Conservation (phyloP, 2,329 filamentous ascomycete genomes). For the Corinectria fuckeliana region DNA sequence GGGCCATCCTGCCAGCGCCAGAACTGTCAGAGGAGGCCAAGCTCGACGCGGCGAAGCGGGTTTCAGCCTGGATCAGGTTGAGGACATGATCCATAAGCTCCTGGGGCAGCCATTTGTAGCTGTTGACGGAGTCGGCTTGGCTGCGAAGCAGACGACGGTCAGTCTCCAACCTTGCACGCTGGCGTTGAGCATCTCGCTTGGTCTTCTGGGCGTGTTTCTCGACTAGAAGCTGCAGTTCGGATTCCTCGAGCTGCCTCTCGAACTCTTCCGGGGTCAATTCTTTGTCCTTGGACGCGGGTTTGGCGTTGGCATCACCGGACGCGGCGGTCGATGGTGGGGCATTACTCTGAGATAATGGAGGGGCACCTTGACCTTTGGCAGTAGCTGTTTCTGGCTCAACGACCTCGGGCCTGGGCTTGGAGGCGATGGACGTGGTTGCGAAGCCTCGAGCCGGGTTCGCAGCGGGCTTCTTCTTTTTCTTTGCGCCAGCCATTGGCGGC, state of each 20-base stretch:
- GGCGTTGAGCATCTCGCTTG: conserved; percentile 78
- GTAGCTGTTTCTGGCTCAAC: conserved; percentile 44
- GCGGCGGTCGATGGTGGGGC: conserved; percentile 39
- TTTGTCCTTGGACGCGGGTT: conserved; percentile 42
- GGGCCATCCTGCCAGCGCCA: conserved; percentile 59
- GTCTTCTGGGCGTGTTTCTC: conserved; percentile 84
- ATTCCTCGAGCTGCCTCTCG: conserved; percentile 85
- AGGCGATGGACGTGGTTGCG: conserved; percentile 90
- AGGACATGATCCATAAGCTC: conserved; percentile 81
- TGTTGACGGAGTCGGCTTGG: conserved; percentile 76
- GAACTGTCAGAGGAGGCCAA: conserved; percentile 52
- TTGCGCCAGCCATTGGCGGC: conserved; percentile 67
- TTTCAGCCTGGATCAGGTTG: conserved; percentile 72
- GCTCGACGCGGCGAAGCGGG: conserved; percentile 61
- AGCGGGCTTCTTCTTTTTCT: conserved; percentile 91
- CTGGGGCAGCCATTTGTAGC: conserved; percentile 78
- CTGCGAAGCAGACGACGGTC: conserved; percentile 82
- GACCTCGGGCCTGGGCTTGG: conserved; percentile 74
- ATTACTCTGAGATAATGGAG: conserved; percentile 40
- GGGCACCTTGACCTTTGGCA: conserved; percentile 38
- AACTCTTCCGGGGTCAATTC: conserved; percentile 84
- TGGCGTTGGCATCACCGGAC: conserved; percentile 34
- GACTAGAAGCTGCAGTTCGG: conserved; percentile 86
- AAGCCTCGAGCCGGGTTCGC: conserved; percentile 91
- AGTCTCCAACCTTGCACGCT: conserved; percentile 79